Evolutionary conservation across 495 filamentous ascomycete species (phyloP).

Genomic region (Lasiosphaeria miniovina): DNA sequence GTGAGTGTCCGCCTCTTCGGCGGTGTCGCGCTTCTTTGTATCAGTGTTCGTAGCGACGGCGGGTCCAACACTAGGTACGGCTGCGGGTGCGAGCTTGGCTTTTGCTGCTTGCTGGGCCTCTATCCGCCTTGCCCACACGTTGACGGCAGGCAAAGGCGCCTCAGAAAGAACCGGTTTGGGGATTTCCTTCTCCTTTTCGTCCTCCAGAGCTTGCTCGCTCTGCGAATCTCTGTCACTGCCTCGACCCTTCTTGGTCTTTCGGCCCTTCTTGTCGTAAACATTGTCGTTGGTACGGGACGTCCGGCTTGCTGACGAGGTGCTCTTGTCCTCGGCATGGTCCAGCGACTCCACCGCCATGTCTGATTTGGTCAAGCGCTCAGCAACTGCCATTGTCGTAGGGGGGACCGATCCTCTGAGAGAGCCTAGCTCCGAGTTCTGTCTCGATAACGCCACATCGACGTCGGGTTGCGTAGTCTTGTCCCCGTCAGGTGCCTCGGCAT

Average conservation of each 20-base stretch:
- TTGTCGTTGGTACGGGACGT: conserved; percentile 40
- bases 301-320: conserved; percentile 30
- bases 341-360: conserved; percentile 17
- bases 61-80: background rate
- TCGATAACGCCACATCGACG: conserved; percentile 17
- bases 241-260: conserved; percentile 49
- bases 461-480: conserved; percentile 29
- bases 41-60: conserved; percentile 18
- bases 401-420: conserved; percentile 25
- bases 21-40: conserved; percentile 15
- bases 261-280: conserved; percentile 40
- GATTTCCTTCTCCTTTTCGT: conserved; percentile 48
- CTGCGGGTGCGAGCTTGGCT: conserved; percentile 47
- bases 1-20: conserved; percentile 21
- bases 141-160: conserved; percentile 76
- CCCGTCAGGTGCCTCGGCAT: conserved; percentile 39
- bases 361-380: conserved; percentile 15
- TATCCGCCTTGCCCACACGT: conserved; percentile 77
- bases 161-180: conserved; percentile 66
- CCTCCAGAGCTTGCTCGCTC: conserved; percentile 39
- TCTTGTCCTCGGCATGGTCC: conserved; percentile 24
- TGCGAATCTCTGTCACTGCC: conserved; percentile 42
- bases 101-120: conserved; percentile 64
- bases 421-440: conserved; percentile 24
- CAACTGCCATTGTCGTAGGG: conserved; percentile 17